Evolutionary conservation across 306 rosid species (phyloP), one percentile per base, ranked within the genome.

Genomic region (Nissolia schottii): DNA sequence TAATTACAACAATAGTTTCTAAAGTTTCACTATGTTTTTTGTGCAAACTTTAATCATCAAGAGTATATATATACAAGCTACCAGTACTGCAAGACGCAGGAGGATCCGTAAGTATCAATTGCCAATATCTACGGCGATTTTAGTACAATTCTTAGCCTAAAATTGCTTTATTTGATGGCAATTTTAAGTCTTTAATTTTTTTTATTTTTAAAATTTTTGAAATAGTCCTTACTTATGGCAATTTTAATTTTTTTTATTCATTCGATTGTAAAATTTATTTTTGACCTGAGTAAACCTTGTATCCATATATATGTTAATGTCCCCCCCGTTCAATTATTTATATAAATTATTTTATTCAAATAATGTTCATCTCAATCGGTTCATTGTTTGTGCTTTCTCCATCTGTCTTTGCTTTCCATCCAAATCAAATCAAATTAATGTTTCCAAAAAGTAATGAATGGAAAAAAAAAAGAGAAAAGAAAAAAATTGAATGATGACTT

Each of bases 311-410:
- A n/a, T n/a, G n/a, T n/a, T n/a, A n/a, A n/a, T n/a, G n/a, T n/a
- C n/a, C n/a, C n/a, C n/a, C n/a, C n/a, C n/a, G n/a, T n/a, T n/a
- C n/a, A n/a, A n/a, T n/a, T n/a, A n/a, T n/a, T n/a, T n/a, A n/a
- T n/a, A n/a, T n/a, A n/a, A n/a, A n/a, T 45, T 45, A 45, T 14
- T 45, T 53, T 13, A 71, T 56, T 24, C 70, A 25, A 48, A 1
- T 3, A n/a, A 5, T 4, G 15, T 22, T 41, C 3, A 31, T 22
- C 29, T 35, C 5, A 34, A 13, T 9, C 20, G 3, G 1, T 16
- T 22, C 19, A 66, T 23, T 25, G 64, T 71, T 22, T 64, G 3
- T 28, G 38, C 69, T 41, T 79, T 50, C 61, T 60, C 34, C 67
- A 56, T 11, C 32, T 29, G 64, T 74, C 19, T 23, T n/a, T 0